phyloP scores from a whole-genome alignment of 2,329 filamentous ascomycete genomes.

The Fusarium paranaense region DNA sequence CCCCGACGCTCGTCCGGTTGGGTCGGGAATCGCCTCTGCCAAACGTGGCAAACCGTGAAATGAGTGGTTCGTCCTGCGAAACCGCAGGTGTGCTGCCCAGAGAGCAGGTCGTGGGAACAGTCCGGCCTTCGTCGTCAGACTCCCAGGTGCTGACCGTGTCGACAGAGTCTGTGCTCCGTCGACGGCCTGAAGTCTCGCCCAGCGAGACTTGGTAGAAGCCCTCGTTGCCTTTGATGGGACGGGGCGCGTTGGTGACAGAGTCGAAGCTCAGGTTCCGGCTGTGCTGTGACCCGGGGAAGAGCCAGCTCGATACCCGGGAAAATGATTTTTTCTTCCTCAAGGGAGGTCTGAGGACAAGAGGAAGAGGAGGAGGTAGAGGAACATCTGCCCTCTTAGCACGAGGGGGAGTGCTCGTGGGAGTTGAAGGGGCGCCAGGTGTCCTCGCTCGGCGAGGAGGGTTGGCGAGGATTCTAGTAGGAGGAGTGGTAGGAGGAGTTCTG shows the following conservation, averaged over 20 bases:
- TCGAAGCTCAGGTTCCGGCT: slow-evolving; percentile 58
- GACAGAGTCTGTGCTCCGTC: slow-evolving; percentile 58
- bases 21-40: slow-evolving; percentile 39
- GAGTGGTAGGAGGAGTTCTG: slow-evolving; percentile 48
- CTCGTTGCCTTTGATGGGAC: slow-evolving; percentile 61
- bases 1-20: slow-evolving; percentile 41
- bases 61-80: slow-evolving; percentile 53
- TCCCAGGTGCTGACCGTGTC: slow-evolving; percentile 65
- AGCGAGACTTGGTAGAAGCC: slow-evolving; percentile 69
- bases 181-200: slow-evolving; percentile 44
- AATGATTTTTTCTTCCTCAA: slow-evolving; percentile 76
- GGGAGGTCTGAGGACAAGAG: slow-evolving; percentile 69
- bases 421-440: slow-evolving; percentile 45
- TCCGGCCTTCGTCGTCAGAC: slow-evolving; percentile 58
- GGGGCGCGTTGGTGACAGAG: slow-evolving; percentile 66
- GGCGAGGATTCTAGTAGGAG: slow-evolving; percentile 48
- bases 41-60: slow-evolving; percentile 51
- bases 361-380: slow-evolving; percentile 66
- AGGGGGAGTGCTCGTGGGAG: slow-evolving; percentile 43
- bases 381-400: slow-evolving; percentile 48
- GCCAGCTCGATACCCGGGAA: slow-evolving; percentile 70
- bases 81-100: slow-evolving; percentile 58
- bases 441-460: slow-evolving; percentile 44
- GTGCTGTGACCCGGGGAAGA: slow-evolving; percentile 59
- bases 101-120: slow-evolving; percentile 61